These are phyloP conservation scores for Sphagnurus paluster DNA, from an alignment of 1,284 basidiomycete species.

Conservation along the genomic window DNA sequence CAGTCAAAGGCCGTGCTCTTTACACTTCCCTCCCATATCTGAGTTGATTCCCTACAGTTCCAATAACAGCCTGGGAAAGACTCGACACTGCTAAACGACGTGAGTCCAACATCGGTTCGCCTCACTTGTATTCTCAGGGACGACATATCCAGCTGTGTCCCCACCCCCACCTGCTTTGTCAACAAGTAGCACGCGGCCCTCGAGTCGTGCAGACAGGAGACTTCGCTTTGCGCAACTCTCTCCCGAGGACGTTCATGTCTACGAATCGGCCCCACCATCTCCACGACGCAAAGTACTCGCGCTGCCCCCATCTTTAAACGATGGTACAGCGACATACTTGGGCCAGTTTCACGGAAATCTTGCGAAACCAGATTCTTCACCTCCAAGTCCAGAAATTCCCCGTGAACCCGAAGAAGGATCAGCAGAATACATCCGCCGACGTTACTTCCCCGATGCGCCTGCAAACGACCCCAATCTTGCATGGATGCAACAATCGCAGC, in stretches of 20 bases:
- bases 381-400: constrained; percentile 7
- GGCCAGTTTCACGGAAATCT: constrained; percentile 44
- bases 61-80: constrained; percentile 26
- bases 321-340: constrained; percentile 50
- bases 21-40: too few relatives aligned
- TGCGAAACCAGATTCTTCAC: constrained; percentile 8
- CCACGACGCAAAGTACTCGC: constrained; percentile 60
- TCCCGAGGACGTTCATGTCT: constrained; percentile 63
- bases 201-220: constrained; percentile 41
- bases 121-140: constrained; percentile 8
- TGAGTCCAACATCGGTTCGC: constrained; percentile 14
- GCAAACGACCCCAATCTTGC: constrained; percentile 70
- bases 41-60: too few relatives aligned
- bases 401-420: constrained; percentile 65
- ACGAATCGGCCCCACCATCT: constrained; percentile 76
- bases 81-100: constrained; percentile 22
- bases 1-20: constrained; percentile 4
- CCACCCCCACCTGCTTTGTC: constrained; percentile 40
- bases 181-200: constrained; percentile 39
- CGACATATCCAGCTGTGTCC: constrained; percentile 22
- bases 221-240: constrained; percentile 48
- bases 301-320: constrained; percentile 49
- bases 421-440: constrained; percentile 78
- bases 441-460: constrained; percentile 80
- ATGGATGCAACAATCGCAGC: constrained; percentile 62